Evolutionary conservation across 2,329 filamentous ascomycete species (phyloP).

Genomic region (Zymoseptoria tritici): DNA sequence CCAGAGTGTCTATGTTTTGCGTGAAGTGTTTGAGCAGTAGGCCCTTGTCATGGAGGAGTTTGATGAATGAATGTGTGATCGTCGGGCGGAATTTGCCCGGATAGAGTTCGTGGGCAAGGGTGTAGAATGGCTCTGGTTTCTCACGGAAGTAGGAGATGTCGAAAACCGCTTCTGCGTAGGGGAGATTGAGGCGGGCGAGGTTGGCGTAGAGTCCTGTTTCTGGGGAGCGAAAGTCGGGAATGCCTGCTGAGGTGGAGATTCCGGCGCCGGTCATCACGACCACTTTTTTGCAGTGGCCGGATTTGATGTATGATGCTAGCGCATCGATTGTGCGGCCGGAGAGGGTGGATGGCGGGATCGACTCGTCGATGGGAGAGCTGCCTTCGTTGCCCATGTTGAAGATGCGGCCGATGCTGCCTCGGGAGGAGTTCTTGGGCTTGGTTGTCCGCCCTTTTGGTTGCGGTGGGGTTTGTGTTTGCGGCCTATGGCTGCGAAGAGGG

Average conservation of each 20-base stretch:
- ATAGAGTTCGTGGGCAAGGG: conserved; percentile 83
- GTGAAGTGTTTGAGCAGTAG: conserved; percentile 83
- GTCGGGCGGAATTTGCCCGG: conserved; percentile 85
- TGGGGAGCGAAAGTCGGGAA: conserved; percentile 91
- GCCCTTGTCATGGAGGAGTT: conserved; percentile 69
- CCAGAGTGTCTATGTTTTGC: conserved; percentile 95
- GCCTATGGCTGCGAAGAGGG: conserved; percentile 40
- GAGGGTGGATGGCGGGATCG: conserved; percentile 58
- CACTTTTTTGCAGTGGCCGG: conserved; percentile 59
- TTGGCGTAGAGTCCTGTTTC: conserved; percentile 92
- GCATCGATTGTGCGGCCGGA: conserved; percentile 61
- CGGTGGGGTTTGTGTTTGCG: conserved; percentile 42
- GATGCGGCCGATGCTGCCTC: conserved; percentile 16
- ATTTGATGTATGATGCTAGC: conserved; percentile 72
- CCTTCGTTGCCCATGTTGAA: conserved; percentile 79
- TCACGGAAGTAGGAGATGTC: conserved; percentile 81
- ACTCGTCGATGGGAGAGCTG: conserved; percentile 59
- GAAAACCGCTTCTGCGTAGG: conserved; percentile 87
- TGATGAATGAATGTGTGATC: conserved; percentile 81
- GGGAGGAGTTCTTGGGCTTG: conserved; percentile 15
- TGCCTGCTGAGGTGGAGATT: conserved; percentile 65
- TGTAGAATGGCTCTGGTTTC: conserved; percentile 85
- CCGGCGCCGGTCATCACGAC: conserved; percentile 89
- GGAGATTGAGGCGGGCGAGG: conserved; percentile 74
- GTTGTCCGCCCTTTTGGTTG: conserved; percentile 24